phyloP scores from a whole-genome alignment of 2,329 filamentous ascomycete species.

The Pyricularia sp. region DNA sequence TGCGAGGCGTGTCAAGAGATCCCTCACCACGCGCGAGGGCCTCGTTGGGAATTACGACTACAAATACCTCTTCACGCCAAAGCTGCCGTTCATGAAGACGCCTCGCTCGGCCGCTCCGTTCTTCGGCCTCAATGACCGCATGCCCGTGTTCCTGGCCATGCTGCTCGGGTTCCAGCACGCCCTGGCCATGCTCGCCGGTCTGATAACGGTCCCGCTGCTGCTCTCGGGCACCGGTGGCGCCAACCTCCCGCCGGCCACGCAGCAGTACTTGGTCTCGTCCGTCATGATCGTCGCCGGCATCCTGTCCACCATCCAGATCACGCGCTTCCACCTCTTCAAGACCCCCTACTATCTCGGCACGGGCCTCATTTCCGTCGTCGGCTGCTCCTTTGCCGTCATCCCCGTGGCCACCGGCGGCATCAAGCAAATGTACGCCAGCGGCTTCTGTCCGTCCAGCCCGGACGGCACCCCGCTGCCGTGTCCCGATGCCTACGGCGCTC shows the following conservation, averaged over 20 bases:
- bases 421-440: constrained; percentile 67
- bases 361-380: constrained; percentile 42
- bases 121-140: constrained; percentile 71
- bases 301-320: constrained; percentile 68
- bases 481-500: constrained; percentile 65
- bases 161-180: constrained; percentile 74
- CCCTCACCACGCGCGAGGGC: constrained; percentile 54
- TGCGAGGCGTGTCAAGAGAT: constrained; percentile 23
- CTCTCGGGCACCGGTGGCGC: constrained; percentile 52
- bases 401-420: constrained; percentile 64
- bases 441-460: constrained; percentile 50
- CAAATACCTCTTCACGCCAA: constrained; percentile 73
- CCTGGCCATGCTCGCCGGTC: constrained; percentile 64
- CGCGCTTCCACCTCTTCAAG: constrained; percentile 61
- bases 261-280: constrained; percentile 72
- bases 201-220: constrained; percentile 73
- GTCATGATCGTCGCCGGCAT: constrained; percentile 71
- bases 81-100: constrained; percentile 72
- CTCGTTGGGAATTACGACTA: constrained; percentile 86
- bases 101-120: constrained; percentile 56
- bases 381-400: constrained; percentile 70
- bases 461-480: constrained; percentile 63
- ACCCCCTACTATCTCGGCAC: constrained; percentile 70
- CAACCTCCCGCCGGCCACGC: constrained; percentile 48
- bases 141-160: constrained; percentile 66